Evolutionary conservation across 768 basidiomycete genomes (phyloP), one percentile per base, ranked within the genome.

Genomic region (Tremella fuciformis): DNA sequence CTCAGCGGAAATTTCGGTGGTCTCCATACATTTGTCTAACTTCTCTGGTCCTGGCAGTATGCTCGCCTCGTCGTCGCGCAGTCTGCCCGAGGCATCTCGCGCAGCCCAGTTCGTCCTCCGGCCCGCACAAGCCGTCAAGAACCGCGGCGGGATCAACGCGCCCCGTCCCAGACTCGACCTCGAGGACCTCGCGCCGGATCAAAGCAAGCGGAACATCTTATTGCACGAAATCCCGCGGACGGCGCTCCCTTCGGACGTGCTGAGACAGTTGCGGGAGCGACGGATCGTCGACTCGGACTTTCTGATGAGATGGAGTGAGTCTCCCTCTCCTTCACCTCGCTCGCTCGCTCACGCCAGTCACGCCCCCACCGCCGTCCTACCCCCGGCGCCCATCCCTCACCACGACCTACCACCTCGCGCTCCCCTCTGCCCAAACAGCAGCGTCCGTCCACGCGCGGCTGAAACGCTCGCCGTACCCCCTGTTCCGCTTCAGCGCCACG

Each of bases 381-480:
- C 51, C 51, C 18, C 51, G 51, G 8, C 22, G 24, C 3, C 3
- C 22, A 13, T 39, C 26, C 38, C 26, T 39, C 13, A 52, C 51
- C 13, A 13, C 25, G 38, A 37, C 51, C 4, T 52, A 40, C 34
- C 51, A 52, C 38, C 51, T 52, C 2, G 26, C 51, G 4, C 37
- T 52, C 29, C n/a, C 24, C 16, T 29, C 24, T 29, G 15, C 25
- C 16, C 18, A 16, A 24, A 8, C 15, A 34, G 51, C 51, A 34
- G 11, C 11, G 3, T n/a, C 13, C 29, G 19, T 38, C 16, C 29
- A 15, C 19, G n/a, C 26, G n/a, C 13, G 29, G 9, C 13, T 52
- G 4, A 34, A n/a, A 13, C 13, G n/a, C n/a, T 34, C 34, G 25
- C 16, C n/a, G 4, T 34, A 18, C 13, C 51, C 51, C 3, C 22